Evolutionary conservation across 768 basidiomycete species (phyloP).

Genomic region (Boletus rubroflammeus): DNA sequence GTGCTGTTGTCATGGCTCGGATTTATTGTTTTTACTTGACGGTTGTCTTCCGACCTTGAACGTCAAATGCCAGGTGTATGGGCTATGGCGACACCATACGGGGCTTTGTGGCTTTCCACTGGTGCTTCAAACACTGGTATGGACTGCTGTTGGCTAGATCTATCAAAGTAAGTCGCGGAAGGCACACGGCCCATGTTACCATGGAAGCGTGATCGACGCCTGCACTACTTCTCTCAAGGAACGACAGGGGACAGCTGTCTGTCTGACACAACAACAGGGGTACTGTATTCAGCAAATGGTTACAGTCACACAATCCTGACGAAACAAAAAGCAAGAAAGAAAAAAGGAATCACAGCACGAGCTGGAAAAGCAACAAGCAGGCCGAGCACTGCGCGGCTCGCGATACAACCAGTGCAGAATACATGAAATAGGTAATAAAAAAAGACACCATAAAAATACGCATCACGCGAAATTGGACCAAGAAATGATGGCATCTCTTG

Average conservation of each 20-base stretch:
- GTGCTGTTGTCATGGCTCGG: too few species aligned
- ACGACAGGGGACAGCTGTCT: not conserved
- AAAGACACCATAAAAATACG: not conserved
- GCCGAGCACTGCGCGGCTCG: not conserved
- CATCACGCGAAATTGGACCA: slow-evolving; percentile 42
- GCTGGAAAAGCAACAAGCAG: not conserved
- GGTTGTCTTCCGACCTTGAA: too few species aligned
- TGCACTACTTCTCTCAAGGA: not conserved
- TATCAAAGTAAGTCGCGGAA: not conserved
- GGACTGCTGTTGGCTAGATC: not conserved
- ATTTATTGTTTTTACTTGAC: too few species aligned
- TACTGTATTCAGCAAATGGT: not conserved
- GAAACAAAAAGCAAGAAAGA: not conserved
- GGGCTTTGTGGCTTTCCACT: too few species aligned
- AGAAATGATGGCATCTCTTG: slow-evolving; percentile 53
- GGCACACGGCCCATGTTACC: not conserved
- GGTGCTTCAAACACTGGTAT: too few species aligned
- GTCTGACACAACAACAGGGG: not conserved
- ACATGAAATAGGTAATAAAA: not conserved
- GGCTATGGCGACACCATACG: too few species aligned
- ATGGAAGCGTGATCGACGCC: too few species aligned
- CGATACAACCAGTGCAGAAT: not conserved
- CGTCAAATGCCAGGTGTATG: too few species aligned
- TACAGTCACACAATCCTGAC: not conserved
- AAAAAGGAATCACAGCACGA: not conserved